These are phyloP conservation scores for Pichiaceae sp. DNA, from an alignment of 1,139 yeast genomes.

Conservation along the genomic window DNA sequence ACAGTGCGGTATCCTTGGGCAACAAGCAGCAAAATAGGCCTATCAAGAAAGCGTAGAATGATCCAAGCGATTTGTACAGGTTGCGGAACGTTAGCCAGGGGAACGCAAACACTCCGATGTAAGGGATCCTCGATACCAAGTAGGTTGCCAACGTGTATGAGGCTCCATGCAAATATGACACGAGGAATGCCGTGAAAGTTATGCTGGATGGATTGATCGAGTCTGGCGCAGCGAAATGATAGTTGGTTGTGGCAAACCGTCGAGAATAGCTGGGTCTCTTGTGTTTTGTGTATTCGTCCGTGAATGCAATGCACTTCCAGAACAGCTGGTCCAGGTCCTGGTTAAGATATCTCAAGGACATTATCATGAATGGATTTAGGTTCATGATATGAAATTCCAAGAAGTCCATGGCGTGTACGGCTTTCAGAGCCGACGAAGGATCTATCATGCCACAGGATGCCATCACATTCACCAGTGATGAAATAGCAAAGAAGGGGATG, in stretches of 20 bases:
- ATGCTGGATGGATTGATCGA: not conserved
- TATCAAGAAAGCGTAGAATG: slow-evolving; percentile 23
- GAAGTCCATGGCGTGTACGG: slow-evolving; percentile 19
- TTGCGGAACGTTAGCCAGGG: slow-evolving; percentile 35
- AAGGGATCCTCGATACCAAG: slow-evolving; percentile 25
- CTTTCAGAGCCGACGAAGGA: not conserved
- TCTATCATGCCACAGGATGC: not conserved
- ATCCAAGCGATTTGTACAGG: slow-evolving; percentile 37
- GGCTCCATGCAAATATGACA: not conserved
- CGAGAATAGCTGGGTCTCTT: not conserved
- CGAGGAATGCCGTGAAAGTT: not conserved
- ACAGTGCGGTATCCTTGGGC: slow-evolving; percentile 23
- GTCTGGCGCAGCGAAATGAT: slow-evolving; percentile 2
- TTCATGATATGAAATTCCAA: slow-evolving; percentile 32
- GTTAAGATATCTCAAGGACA: slow-evolving; percentile 29
- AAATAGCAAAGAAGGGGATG: not conserved
- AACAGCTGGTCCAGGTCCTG: slow-evolving; percentile 33
- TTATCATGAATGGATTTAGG: slow-evolving; percentile 32
- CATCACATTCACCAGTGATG: not conserved
- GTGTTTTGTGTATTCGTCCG: slow-evolving; percentile 23
- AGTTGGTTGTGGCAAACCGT: slow-evolving; percentile 1
- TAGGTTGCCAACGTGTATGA: not conserved
- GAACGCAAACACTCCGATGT: slow-evolving; percentile 31
- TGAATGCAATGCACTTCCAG: slow-evolving; percentile 30
- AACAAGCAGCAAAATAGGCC: not conserved